phyloP scores from a whole-genome alignment of 2,329 filamentous ascomycete genomes.

The Hymenoscyphus linearis region DNA sequence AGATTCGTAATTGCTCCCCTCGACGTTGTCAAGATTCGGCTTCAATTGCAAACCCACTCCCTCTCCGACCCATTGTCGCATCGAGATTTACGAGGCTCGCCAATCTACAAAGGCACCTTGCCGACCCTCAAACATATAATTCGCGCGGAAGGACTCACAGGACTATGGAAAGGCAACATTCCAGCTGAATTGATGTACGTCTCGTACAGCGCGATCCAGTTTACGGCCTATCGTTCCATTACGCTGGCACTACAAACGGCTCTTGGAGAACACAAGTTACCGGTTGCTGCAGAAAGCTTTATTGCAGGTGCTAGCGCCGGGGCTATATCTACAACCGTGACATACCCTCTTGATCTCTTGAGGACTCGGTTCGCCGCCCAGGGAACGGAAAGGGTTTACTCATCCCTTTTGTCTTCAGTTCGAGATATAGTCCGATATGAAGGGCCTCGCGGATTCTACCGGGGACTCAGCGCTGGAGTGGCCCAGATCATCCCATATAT shows the following conservation, averaged over 20 bases:
- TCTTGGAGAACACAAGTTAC: conserved; percentile 42
- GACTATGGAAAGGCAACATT: conserved; percentile 96
- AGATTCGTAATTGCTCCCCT: conserved; percentile 93
- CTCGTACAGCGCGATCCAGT: conserved; percentile 83
- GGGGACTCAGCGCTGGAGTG: conserved; percentile 74
- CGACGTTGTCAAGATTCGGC: conserved; percentile 95
- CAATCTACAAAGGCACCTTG: conserved; percentile 68
- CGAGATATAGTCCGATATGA: conserved; percentile 70
- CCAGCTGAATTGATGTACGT: conserved; percentile 94
- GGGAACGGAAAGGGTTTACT: conserved; percentile 74
- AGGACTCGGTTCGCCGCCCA: conserved; percentile 96
- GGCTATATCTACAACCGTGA: conserved; percentile 72
- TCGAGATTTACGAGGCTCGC: conserved; percentile 40
- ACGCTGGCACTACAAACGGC: conserved; percentile 55
- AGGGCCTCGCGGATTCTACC: conserved; percentile 77
- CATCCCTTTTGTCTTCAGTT: conserved; percentile 63
- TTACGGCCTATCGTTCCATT: conserved; percentile 76
- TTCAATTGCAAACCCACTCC: conserved; percentile 88
- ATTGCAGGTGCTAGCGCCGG: conserved; percentile 78
- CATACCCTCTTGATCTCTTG: conserved; percentile 90
- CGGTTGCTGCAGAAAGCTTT: conserved; percentile 71
- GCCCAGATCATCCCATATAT: conserved; percentile 92
- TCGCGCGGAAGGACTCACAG: conserved; percentile 73
- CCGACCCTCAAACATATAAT: conserved; percentile 73
- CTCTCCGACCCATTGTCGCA: conserved; percentile 62